A percentile compares a stretch with the other conserved stretches of the same genome.
phyloP scores from a whole-genome alignment of 108 stramenopile genomes.

The Skeletonema grethae region DNA sequence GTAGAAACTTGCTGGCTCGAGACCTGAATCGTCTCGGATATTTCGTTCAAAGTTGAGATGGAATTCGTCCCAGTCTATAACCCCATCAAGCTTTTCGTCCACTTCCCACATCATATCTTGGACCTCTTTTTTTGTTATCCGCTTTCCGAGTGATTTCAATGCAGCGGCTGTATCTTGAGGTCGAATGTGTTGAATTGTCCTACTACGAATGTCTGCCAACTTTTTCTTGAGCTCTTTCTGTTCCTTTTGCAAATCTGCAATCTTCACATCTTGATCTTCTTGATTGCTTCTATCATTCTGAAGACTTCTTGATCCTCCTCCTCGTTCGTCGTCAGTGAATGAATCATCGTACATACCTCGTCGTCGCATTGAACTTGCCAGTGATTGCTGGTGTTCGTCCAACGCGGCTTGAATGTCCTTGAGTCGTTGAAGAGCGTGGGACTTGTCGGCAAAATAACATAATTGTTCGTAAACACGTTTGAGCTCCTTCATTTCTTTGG shows the following conservation, averaged over 20 bases:
- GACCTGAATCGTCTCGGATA: slow-evolving; percentile 76
- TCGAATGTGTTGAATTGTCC: slow-evolving; percentile 50
- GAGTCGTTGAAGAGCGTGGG: slow-evolving; percentile 36
- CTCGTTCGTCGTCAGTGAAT: neutral
- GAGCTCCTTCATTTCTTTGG: slow-evolving; percentile 58
- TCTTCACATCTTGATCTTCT: slow-evolving; percentile 17
- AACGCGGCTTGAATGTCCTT: slow-evolving; percentile 25
- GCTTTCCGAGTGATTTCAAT: slow-evolving; percentile 68
- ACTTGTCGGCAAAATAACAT: slow-evolving; percentile 54
- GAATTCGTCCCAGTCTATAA: slow-evolving; percentile 90
- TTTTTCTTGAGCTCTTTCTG: slow-evolving; percentile 30
- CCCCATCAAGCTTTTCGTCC: slow-evolving; percentile 89
- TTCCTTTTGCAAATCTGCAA: slow-evolving; percentile 29
- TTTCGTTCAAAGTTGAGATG: slow-evolving; percentile 86
- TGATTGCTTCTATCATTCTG: neutral
- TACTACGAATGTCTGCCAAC: slow-evolving; percentile 31
- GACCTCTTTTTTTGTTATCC: slow-evolving; percentile 66
- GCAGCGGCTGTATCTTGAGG: slow-evolving; percentile 68
- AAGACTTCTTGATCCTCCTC: neutral
- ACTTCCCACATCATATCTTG: slow-evolving; percentile 93
- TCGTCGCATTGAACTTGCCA: slow-evolving; percentile 27
- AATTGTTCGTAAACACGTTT: slow-evolving; percentile 54
- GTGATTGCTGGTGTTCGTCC: slow-evolving; percentile 26
- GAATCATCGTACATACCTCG: slow-evolving; percentile 13
- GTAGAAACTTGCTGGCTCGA: slow-evolving; percentile 85